Conservation (phyloP, 2,329 filamentous ascomycete species). For the Colletotrichum chlorophyti region DNA sequence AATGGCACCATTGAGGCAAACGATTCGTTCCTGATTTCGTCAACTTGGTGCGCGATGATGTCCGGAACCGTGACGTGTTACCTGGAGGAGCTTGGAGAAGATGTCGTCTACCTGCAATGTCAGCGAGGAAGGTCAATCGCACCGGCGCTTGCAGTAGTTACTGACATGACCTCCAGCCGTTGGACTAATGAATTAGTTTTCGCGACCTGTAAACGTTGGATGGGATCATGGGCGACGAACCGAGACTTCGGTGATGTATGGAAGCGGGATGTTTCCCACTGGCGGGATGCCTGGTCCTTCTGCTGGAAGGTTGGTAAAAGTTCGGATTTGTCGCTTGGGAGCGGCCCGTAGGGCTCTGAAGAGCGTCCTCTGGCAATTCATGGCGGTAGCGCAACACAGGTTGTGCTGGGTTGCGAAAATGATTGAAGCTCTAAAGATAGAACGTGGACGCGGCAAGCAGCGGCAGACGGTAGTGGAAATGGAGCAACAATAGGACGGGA, state of each 20-base stretch:
- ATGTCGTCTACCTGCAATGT: constrained; percentile 70
- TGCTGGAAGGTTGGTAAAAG: constrained; percentile 44
- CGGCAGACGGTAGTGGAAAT: constrained; percentile 16
- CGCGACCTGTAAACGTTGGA: neutral
- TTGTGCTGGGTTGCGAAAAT: neutral
- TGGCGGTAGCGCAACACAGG: constrained; percentile 28
- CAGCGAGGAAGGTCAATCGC: constrained; percentile 29
- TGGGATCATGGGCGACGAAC: constrained; percentile 40
- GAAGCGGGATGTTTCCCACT: constrained; percentile 57
- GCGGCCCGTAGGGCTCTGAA: constrained; percentile 44
- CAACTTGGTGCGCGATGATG: constrained; percentile 27
- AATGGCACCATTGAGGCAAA: constrained; percentile 91
- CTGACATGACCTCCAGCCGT: constrained; percentile 80
- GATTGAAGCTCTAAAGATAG: constrained; percentile 1
- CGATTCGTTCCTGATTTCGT: constrained; percentile 77
- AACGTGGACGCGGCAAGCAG: constrained; percentile 4
- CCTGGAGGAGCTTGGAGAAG: constrained; percentile 80
- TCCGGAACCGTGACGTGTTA: constrained; percentile 41
- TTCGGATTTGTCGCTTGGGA: constrained; percentile 43
- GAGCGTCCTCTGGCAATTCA: constrained; percentile 44
- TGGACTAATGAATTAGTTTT: constrained; percentile 60
- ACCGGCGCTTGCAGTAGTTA: constrained; percentile 32
- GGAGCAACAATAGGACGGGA: neutral
- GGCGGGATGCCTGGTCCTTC: constrained; percentile 33
- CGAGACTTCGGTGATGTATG: constrained; percentile 64